These are phyloP conservation scores for Phaffomyces opuntiae DNA, from an alignment of 805 yeast species.

Conservation along the genomic window DNA sequence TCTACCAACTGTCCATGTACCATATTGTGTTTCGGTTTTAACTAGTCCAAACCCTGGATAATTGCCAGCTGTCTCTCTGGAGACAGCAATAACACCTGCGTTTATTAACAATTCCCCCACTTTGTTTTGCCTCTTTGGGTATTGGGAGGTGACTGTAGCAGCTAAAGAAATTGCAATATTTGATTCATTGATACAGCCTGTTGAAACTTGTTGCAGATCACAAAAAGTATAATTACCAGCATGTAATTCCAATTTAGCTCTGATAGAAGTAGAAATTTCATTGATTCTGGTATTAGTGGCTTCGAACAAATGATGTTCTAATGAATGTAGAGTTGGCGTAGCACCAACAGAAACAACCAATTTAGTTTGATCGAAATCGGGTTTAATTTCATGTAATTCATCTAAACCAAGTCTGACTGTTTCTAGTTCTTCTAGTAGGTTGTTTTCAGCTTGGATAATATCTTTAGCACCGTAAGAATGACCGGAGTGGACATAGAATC, in stretches of 20 bases:
- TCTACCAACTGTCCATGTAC: slow-evolving; percentile 59
- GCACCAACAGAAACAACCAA: slow-evolving; percentile 69
- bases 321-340: slow-evolving; percentile 71
- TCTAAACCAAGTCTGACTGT: slow-evolving; percentile 49
- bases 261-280: slow-evolving; percentile 16
- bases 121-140: slow-evolving; percentile 43
- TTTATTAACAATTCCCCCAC: slow-evolving; percentile 62
- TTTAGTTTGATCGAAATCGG: slow-evolving; percentile 29
- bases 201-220: slow-evolving; percentile 73
- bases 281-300: slow-evolving; percentile 10
- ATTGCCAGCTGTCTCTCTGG: slow-evolving; percentile 53
- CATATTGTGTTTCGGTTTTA: slow-evolving; percentile 32
- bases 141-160: slow-evolving; percentile 53
- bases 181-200: slow-evolving; percentile 43
- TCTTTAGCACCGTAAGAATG: slow-evolving; percentile 53
- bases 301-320: slow-evolving; percentile 25
- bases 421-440: slow-evolving; percentile 47
- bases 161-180: slow-evolving; percentile 46
- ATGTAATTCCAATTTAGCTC: slow-evolving; percentile 55
- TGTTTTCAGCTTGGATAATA: slow-evolving; percentile 38
- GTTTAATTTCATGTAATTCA: slow-evolving; percentile 27
- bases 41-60: slow-evolving; percentile 55
- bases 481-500: slow-evolving; percentile 78
- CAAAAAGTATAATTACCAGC: slow-evolving; percentile 77
- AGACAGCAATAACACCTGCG: slow-evolving; percentile 66